Evolutionary conservation across 148 eudicot species (phyloP), one percentile per base, ranked within the genome.

Genomic region (Chenopodium quinoa): DNA sequence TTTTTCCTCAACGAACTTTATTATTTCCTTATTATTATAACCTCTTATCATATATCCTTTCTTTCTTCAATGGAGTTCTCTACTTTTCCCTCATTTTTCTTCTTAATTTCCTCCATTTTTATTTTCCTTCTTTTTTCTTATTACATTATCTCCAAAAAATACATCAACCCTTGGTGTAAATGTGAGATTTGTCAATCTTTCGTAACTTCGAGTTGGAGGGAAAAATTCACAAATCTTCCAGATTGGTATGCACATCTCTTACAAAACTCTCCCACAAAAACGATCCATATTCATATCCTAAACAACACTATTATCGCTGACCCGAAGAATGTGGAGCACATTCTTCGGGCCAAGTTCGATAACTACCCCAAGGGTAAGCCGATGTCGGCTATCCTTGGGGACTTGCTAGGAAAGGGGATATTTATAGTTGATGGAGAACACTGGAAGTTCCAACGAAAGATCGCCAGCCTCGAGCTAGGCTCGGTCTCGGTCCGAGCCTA

Each of bases 361-460:
- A 91, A 90, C 50, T 90, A 91, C 83, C 90, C 91, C 1, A 91
- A 91, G 74, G 94, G 94, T 2, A 85, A 84, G 32, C 87, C 81
- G 3, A 83, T 88, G 71, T 78, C 84, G 0, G 66, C 79, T 34
- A 82, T 90, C 66, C 64, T 91, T 2, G 92, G 92, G 0, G 94
- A 91, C 75, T 86, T 91, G 5, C 75, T 91, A 8, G 94, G 94
- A 2, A 70, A 73, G 0, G 94, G 94, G 0, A 91, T 91, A 1
- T 91, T 91, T 77, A 85, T 87, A 23, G 94, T 87, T 0, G 94
- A 91, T 0, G 94, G 94, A 0, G 89, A 91, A 0, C 80, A 80
- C 12, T 91, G 94, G 94, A 60, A 79, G 11, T 90, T 90, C 9
- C 94, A 91, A 62, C 78, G 94, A 4, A 87, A 90, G 60, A 71